Base-by-base conservation (phyloP, 2,329 filamentous ascomycete genomes). In the Penicillium sp. region DNA sequence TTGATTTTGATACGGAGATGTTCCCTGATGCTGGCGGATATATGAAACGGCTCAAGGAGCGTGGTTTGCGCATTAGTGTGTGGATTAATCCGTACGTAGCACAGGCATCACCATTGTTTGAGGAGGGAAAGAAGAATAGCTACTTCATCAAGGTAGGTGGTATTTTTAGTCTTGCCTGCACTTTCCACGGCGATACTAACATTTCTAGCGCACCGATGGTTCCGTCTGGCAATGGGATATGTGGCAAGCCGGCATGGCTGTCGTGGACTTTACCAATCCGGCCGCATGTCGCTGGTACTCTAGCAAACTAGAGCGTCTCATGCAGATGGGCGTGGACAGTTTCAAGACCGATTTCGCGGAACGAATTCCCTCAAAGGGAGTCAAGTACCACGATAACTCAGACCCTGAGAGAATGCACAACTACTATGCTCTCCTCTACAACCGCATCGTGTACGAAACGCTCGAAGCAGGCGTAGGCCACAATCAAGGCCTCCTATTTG, bases 331-430 rank as follows among this genome's bases (percentile, higher is more conserved):
- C 10, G 83, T 91, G 52, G 87, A 91, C 70, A 81, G 82, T 56
- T 84, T 91, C 79, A 91, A 91, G 76, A 90, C 88, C 8, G 88
- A 91, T 68, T 91, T 91, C 71, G 88, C 87, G 54, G 88, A 91
- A 75, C 82, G 88, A 26, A 87, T 91, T 53, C 88, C 88, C 0
- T 83, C 82, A 5, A 79, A 82, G 49, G 85, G 88, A 62, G 83
- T 90, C 6, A 79, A 83, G 61, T 91, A 87, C 82, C 78, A 84
- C 67, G 86, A 90, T 64, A 68, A 76, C 48, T 78, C 77, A 5
- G 86, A 90, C 64, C 82, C 87, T 1, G 78, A 77, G 50, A 83
- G 83, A 65, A 91, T 91, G 88, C 89, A 90, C 76, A 91, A 91
- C 73, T 90, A 84, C 76, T 91, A 90, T 71, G 81, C 88, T n/a